These are phyloP conservation scores for Phialemoniopsis sp. DNA, from an alignment of 2,329 filamentous ascomycete genomes.

Conservation along the genomic window DNA sequence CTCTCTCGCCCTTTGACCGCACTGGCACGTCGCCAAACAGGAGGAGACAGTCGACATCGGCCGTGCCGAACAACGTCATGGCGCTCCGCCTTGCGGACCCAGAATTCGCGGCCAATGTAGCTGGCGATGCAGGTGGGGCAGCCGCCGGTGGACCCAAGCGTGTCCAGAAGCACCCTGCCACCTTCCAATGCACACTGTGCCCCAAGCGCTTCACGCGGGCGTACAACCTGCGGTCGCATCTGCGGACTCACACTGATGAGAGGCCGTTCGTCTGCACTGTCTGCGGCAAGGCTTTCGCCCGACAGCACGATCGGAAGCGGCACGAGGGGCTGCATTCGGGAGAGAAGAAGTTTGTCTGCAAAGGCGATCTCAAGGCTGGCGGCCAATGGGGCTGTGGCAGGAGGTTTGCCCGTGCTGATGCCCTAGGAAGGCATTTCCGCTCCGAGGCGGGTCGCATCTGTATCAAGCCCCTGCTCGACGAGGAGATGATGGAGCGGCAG, in stretches of 20 bases:
- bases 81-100: constrained; percentile 91
- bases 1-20: constrained; percentile 56
- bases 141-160: constrained; percentile 64
- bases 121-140: constrained; percentile 41
- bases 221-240: constrained; percentile 92
- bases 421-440: constrained; percentile 88
- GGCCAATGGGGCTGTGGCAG: constrained; percentile 90
- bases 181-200: constrained; percentile 90
- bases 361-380: constrained; percentile 78
- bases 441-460: constrained; percentile 94
- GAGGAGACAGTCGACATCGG: constrained; percentile 60
- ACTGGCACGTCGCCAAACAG: constrained; percentile 41
- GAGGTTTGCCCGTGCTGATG: constrained; percentile 91
- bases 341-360: constrained; percentile 98
- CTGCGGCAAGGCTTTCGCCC: constrained; percentile 94
- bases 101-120: constrained; percentile 71
- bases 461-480: constrained; percentile 94
- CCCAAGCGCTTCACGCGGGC: constrained; percentile 95
- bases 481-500: constrained; percentile 82
- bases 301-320: constrained; percentile 94
- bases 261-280: constrained; percentile 95
- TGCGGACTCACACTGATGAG: constrained; percentile 96
- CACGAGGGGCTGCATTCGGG: constrained; percentile 95
- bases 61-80: constrained; percentile 61
- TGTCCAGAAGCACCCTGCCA: constrained; percentile 96